phyloP scores from a whole-genome alignment of 139 green algal species.

The Chlorella sp. region DNA sequence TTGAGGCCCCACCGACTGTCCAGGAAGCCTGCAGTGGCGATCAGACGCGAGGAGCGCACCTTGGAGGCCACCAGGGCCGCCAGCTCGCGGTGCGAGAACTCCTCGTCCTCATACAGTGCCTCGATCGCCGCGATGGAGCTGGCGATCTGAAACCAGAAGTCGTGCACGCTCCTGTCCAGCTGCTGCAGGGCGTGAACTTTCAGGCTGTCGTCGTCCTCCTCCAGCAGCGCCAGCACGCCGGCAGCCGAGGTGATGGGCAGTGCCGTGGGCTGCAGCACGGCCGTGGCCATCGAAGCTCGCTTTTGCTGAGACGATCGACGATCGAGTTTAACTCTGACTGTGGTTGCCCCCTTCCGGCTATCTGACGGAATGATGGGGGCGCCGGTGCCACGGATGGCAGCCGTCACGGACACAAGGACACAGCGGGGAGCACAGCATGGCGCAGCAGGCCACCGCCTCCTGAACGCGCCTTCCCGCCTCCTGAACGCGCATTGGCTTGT shows the following conservation, averaged over 20 bases:
- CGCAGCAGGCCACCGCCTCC: too few species aligned
- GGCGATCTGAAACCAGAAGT: slow-evolving; percentile 94
- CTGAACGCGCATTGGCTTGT: too few species aligned
- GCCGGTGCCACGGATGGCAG: too few species aligned
- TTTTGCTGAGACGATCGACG: too few species aligned
- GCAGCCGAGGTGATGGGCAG: slow-evolving; percentile 59
- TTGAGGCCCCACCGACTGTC: too few species aligned
- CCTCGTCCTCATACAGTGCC: slow-evolving; percentile 95
- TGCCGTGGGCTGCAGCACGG: slow-evolving; percentile 3
- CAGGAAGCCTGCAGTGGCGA: too few species aligned
- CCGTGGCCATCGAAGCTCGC: slow-evolving; percentile 7
- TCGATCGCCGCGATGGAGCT: slow-evolving; percentile 88
- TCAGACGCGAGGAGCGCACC: slow-evolving; percentile 56
- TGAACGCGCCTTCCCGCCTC: too few species aligned
- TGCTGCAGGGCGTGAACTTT: slow-evolving; percentile 80
- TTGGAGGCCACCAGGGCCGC: slow-evolving; percentile 97
- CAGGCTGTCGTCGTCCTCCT: slow-evolving; percentile 86
- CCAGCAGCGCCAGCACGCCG: slow-evolving; percentile 88
- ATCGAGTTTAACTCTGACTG: too few species aligned
- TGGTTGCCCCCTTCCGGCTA: too few species aligned
- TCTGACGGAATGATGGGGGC: too few species aligned
- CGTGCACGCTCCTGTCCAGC: slow-evolving; percentile 78
- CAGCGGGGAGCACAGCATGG: too few species aligned
- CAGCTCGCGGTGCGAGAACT: slow-evolving; percentile 90
- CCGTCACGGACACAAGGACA: too few species aligned